These are phyloP conservation scores for Paxillus ammoniavirescens DNA, from an alignment of 768 basidiomycete species.

Conservation along the genomic window DNA sequence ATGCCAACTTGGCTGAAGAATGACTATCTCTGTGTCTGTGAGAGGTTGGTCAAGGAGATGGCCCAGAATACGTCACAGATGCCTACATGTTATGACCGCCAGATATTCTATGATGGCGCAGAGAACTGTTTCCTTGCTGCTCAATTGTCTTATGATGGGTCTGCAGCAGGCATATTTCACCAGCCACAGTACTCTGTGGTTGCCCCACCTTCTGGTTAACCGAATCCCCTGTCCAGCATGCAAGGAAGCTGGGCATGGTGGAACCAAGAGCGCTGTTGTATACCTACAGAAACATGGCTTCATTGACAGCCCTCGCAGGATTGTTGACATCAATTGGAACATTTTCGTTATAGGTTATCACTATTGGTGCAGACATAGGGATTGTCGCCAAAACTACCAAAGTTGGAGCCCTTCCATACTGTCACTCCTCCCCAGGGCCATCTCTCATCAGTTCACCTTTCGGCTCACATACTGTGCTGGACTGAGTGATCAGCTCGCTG, in stretches of 20 bases:
- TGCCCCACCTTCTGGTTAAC: not conserved
- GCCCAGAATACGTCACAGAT: too few species aligned
- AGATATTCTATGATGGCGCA: too few species aligned
- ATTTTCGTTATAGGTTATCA: not conserved
- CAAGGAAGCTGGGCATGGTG: not conserved
- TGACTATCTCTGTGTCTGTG: too few species aligned
- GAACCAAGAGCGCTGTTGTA: not conserved
- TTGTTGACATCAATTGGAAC: not conserved
- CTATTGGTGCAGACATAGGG: not conserved
- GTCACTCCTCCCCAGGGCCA: not conserved
- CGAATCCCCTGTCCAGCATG: not conserved
- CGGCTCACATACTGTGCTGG: not conserved
- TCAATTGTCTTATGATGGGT: too few species aligned
- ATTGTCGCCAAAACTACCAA: not conserved
- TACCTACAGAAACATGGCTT: not conserved
- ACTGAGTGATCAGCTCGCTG: not conserved
- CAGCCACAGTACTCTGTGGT: not conserved
- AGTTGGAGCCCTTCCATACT: not conserved
- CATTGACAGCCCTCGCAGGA: not conserved
- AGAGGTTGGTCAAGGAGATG: too few species aligned
- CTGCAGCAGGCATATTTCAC: conserved; percentile 6
- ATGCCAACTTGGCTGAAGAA: too few species aligned
- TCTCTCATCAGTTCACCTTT: not conserved
- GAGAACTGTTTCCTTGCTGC: too few species aligned
- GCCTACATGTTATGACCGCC: too few species aligned